Evolutionary conservation across 192 early-diverging fungal genomes (phyloP).

Genomic region (Coemansia brasiliensis): DNA sequence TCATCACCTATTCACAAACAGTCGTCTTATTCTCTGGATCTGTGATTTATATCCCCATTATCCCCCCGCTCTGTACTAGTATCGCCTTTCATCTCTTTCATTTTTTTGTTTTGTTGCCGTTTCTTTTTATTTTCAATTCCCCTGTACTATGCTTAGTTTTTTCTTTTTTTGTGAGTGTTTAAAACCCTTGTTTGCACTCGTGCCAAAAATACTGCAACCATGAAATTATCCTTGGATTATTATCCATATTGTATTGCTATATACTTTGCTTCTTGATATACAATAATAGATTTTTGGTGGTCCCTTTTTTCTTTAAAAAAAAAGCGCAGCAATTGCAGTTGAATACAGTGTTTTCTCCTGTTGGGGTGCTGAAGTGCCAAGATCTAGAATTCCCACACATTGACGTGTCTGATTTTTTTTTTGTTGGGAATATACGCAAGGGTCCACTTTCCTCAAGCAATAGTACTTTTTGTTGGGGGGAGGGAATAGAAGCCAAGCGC

Average conservation of each 20-base stretch:
- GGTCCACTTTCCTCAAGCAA: constrained; percentile 4
- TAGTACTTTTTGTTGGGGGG: neutral
- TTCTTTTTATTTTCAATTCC: neutral
- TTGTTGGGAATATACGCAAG: constrained; percentile 1
- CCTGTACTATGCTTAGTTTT: constrained; percentile 4
- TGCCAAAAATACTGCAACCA: too few species aligned
- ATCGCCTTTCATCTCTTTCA: constrained; percentile 2
- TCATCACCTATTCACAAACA: constrained; percentile 21
- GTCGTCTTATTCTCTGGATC: neutral
- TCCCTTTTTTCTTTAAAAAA: too few species aligned
- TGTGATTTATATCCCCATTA: neutral
- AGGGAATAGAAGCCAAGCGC: too few species aligned
- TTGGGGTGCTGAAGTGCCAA: neutral
- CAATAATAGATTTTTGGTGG: constrained; percentile 5
- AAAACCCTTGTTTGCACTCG: neutral
- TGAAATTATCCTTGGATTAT: too few species aligned
- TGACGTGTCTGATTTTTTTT: too few species aligned
- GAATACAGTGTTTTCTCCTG: neutral
- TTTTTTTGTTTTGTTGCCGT: neutral
- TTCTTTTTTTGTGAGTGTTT: too few species aligned
- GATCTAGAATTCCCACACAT: neutral
- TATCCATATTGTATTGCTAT: too few species aligned
- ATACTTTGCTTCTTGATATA: constrained; percentile 1
- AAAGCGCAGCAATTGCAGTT: too few species aligned
- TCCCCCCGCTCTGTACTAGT: constrained; percentile 5